phyloP scores from a whole-genome alignment of 2,329 filamentous ascomycete genomes.

The Dissoconium aciculare region DNA sequence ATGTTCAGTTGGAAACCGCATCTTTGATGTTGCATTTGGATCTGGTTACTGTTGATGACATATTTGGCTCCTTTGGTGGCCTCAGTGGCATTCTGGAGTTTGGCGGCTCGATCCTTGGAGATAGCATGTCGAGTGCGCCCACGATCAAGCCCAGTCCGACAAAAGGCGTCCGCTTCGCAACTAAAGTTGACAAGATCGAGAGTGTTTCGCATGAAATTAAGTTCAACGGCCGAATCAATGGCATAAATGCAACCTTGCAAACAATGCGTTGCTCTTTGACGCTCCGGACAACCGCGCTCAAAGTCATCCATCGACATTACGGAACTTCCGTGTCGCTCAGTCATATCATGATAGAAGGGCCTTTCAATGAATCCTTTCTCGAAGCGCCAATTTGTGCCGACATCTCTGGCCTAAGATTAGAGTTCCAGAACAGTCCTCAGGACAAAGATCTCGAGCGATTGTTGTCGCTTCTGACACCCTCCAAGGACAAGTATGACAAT shows the following conservation, averaged over 20 bases:
- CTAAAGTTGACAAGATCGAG: slow-evolving; percentile 19
- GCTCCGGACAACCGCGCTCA: slow-evolving; percentile 66
- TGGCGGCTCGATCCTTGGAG: slow-evolving; percentile 68
- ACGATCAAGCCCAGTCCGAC: slow-evolving; percentile 25
- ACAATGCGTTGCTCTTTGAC: slow-evolving; percentile 62
- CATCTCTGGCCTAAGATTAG: slow-evolving; percentile 40
- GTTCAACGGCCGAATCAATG: slow-evolving; percentile 60
- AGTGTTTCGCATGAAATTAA: slow-evolving; percentile 36
- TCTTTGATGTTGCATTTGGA: slow-evolving; percentile 65
- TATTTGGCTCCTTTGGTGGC: slow-evolving; percentile 76
- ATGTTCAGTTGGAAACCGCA: slow-evolving; percentile 54
- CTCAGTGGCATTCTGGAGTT: slow-evolving; percentile 82
- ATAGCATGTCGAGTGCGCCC: slow-evolving; percentile 26
- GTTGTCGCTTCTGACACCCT: slow-evolving; percentile 76
- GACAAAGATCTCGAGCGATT: slow-evolving; percentile 70
- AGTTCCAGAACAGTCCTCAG: slow-evolving; percentile 58
- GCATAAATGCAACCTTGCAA: slow-evolving; percentile 58
- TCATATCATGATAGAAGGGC: too few species aligned
- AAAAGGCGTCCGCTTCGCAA: slow-evolving; percentile 43
- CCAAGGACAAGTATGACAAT: slow-evolving; percentile 73
- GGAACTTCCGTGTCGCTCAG: slow-evolving; percentile 60
- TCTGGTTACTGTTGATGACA: slow-evolving; percentile 68
- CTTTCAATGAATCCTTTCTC: too few species aligned
- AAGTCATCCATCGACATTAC: slow-evolving; percentile 59
- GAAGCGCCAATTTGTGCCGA: slow-evolving; percentile 20